phyloP scores from a whole-genome alignment of 164 flowering plant genomes.

The Nymphaea thermarum region DNA sequence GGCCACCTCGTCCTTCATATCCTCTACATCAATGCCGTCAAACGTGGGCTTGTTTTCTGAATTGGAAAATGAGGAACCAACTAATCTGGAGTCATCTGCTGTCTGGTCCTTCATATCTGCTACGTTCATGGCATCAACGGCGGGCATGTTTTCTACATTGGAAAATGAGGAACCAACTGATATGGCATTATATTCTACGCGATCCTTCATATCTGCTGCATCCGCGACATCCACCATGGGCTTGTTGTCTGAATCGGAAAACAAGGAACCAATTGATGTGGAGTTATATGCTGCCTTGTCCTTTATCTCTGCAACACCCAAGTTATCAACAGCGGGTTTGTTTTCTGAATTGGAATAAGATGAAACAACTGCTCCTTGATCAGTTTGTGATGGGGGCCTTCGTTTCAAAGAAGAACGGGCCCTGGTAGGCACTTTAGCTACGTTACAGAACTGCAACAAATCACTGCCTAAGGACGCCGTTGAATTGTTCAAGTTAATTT shows the following conservation, averaged over 20 bases:
- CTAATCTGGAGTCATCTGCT: neutral
- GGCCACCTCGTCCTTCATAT: slow-evolving; percentile 10
- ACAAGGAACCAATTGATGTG: neutral
- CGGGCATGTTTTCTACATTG: too few species aligned
- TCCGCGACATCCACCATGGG: slow-evolving; percentile 11
- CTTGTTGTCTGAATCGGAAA: slow-evolving; percentile 15
- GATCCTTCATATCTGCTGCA: slow-evolving; percentile 10
- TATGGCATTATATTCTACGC: slow-evolving; percentile 10
- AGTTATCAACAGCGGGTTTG: too few species aligned
- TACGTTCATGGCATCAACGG: too few species aligned
- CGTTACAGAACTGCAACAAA: slow-evolving; percentile 31
- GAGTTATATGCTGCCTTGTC: too few species aligned
- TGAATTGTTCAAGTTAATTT: neutral
- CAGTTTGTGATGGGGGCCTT: slow-evolving; percentile 21
- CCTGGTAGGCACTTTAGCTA: slow-evolving; percentile 52
- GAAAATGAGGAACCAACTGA: too few species aligned
- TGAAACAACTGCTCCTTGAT: slow-evolving; percentile 1
- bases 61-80: slow-evolving; percentile 2
- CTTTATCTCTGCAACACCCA: too few species aligned
- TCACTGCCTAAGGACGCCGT: slow-evolving; percentile 11
- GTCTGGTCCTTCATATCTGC: too few species aligned
- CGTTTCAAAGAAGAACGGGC: slow-evolving; percentile 42
- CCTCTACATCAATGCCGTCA: slow-evolving; percentile 12
- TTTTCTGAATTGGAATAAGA: too few species aligned
- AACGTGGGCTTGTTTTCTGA: slow-evolving; percentile 15